phyloP scores from a whole-genome alignment of 345 rosid genomes.

The Salix caprea region DNA sequence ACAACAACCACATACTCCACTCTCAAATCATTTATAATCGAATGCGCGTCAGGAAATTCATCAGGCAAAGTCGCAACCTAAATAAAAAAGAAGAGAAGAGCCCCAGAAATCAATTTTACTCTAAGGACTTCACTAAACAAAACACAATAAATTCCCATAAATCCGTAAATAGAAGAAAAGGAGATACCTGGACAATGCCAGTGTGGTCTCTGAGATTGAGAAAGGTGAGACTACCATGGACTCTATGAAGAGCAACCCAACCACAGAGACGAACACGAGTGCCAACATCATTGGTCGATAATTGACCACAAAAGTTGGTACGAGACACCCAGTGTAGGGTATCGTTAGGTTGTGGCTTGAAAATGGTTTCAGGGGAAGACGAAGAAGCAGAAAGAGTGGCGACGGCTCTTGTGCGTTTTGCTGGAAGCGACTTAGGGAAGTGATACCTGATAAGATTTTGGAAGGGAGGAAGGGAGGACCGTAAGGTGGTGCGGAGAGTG shows the following conservation, averaged over 20 bases:
- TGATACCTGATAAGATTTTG: conserved; percentile 9
- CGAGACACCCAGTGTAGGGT: conserved; percentile 72
- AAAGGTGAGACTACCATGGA: conserved; percentile 89
- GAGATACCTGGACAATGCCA: conserved; percentile 76
- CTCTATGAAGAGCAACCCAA: conserved; percentile 91
- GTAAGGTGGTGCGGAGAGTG: conserved; percentile 19
- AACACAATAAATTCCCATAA: neutral
- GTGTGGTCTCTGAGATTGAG: conserved; percentile 93
- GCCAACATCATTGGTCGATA: conserved; percentile 62
- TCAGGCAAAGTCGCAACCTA: conserved; percentile 77
- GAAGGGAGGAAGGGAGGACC: conserved; percentile 9
- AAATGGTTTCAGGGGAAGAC: conserved; percentile 24
- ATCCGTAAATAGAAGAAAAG: neutral
- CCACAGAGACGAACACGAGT: conserved; percentile 83
- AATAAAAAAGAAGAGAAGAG: neutral
- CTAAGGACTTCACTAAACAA: neutral
- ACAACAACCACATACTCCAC: conserved; percentile 77
- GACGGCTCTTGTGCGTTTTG: conserved; percentile 17
- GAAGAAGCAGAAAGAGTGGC: conserved; percentile 31
- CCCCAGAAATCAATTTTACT: neutral
- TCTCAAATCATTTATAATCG: conserved; percentile 60
- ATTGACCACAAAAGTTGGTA: conserved; percentile 57
- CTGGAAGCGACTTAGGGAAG: conserved; percentile 14
- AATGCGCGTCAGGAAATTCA: conserved; percentile 81
- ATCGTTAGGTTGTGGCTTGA: conserved; percentile 13